A percentile compares a stretch with the other conserved stretches of the same genome.
These are phyloP conservation scores for Hyaloscypha variabilis DNA, from an alignment of 495 filamentous ascomycete genomes.

Conservation along the genomic window DNA sequence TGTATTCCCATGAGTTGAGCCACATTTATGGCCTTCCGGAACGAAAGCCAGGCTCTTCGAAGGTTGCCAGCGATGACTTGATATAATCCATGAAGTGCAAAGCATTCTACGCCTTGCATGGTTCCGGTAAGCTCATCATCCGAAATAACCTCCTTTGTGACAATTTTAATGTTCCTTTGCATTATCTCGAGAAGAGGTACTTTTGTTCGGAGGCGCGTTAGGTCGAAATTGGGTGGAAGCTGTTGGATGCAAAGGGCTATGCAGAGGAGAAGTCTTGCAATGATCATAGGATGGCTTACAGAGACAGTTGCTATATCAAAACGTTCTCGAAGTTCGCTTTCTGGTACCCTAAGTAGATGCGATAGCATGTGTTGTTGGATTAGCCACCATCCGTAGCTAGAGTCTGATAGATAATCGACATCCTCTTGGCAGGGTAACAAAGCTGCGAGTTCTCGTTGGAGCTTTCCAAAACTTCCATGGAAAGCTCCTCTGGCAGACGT, in stretches of 20 bases:
- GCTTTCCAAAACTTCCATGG: neutral
- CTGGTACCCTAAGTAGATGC: neutral
- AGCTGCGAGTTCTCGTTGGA: conserved; percentile 1
- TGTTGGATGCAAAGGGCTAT: conserved; percentile 4
- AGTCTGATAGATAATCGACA: neutral
- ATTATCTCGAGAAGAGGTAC: conserved; percentile 31
- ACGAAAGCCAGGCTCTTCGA: conserved; percentile 44
- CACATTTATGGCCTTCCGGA: conserved; percentile 45
- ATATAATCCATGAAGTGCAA: conserved; percentile 50
- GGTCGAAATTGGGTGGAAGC: neutral
- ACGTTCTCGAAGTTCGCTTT: conserved; percentile 1
- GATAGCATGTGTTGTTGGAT: conserved; percentile 3
- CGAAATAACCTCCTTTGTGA: conserved; percentile 43
- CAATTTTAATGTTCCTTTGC: conserved; percentile 38
- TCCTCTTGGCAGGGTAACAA: conserved; percentile 7
- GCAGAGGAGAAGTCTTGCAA: conserved; percentile 12
- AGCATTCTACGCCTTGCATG: conserved; percentile 51
- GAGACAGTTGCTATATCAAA: conserved; percentile 2
- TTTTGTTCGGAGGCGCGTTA: neutral
- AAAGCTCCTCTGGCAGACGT: neutral
- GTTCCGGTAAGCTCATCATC: conserved; percentile 48
- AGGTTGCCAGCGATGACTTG: conserved; percentile 50
- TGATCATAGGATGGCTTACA: neutral
- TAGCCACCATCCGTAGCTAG: conserved; percentile 4
- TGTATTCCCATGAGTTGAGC: conserved; percentile 51